These are phyloP conservation scores for Dothiorella sarmentorum DNA, from an alignment of 2,329 filamentous ascomycete genomes.

Conservation along the genomic window DNA sequence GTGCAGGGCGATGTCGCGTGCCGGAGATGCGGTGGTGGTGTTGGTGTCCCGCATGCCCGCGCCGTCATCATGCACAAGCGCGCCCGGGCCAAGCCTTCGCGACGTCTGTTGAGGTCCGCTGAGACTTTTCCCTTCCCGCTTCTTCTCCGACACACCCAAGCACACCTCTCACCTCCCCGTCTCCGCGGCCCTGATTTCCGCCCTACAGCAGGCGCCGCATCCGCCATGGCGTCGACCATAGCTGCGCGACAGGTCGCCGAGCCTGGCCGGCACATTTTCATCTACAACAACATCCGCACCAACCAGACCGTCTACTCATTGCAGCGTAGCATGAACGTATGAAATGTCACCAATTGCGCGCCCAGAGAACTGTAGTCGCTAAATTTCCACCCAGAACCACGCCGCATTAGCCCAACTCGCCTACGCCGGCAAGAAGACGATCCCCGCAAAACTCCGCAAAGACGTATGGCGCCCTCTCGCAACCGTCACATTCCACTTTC, in stretches of 20 bases:
- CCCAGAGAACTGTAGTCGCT: not conserved
- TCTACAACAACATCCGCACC: constrained; percentile 59
- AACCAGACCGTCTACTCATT: constrained; percentile 65
- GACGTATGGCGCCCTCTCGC: constrained; percentile 62
- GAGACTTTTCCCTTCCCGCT: constrained; percentile 2
- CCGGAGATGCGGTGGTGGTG: not conserved
- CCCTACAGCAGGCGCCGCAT: not conserved
- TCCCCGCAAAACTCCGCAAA: constrained; percentile 55
- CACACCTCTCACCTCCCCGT: not conserved
- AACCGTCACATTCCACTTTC: constrained; percentile 53
- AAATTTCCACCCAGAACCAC: not conserved
- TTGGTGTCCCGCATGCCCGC: constrained; percentile 2
- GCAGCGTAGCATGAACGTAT: constrained; percentile 53
- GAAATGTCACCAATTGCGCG: constrained; percentile 20
- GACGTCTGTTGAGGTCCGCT: not conserved
- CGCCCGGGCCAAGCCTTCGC: constrained; percentile 15
- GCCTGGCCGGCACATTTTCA: constrained; percentile 53
- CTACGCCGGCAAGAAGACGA: constrained; percentile 62
- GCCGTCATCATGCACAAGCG: constrained; percentile 15
- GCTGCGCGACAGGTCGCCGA: not conserved
- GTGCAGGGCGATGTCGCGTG: not conserved
- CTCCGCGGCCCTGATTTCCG: not conserved
- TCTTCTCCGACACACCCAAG: not conserved
- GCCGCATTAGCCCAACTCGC: constrained; percentile 52
- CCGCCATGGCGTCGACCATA: not conserved